These are phyloP conservation scores for Durusdinium trenchii DNA, from an alignment of 73 alveolate genomes.

Conservation along the genomic window DNA sequence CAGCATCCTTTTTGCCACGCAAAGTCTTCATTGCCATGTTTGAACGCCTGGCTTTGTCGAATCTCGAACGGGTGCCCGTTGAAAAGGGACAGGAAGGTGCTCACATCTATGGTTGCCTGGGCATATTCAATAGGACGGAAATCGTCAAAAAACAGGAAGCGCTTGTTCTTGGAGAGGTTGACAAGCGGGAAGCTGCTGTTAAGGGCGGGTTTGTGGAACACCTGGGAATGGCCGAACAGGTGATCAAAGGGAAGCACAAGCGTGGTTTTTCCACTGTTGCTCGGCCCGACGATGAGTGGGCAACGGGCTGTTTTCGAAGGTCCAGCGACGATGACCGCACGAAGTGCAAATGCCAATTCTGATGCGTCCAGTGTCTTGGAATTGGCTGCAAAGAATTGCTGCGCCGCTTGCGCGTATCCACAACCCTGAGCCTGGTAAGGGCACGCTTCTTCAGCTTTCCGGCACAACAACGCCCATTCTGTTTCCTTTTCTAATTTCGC, in stretches of 20 bases:
- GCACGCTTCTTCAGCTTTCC: not conserved
- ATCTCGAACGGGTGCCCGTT: conserved; percentile 44
- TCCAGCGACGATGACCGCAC: not conserved
- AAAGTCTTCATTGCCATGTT: conserved; percentile 30
- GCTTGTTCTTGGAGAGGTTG: conserved; percentile 4
- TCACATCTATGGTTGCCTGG: conserved; percentile 13
- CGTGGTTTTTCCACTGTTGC: conserved; percentile 2
- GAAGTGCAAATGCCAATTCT: too few species aligned
- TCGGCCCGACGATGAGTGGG: not conserved
- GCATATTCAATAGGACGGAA: conserved; percentile 25
- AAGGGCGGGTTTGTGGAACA: conserved; percentile 66
- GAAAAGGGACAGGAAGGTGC: conserved; percentile 38
- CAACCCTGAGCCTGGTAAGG: not conserved
- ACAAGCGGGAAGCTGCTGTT: conserved; percentile 24
- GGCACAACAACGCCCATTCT: conserved; percentile 10
- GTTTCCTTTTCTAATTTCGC: not conserved
- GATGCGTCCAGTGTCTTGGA: too few species aligned
- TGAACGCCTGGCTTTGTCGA: not conserved
- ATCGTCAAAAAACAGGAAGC: conserved; percentile 21
- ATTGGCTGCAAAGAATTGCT: conserved; percentile 2
- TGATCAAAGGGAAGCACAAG: conserved; percentile 9
- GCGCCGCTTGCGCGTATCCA: not conserved
- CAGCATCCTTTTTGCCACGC: not conserved
- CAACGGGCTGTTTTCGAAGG: conserved; percentile 13
- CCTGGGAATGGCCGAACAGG: not conserved